Evolutionary conservation across 108 stramenopile species (phyloP).

Genomic region (Skeletonema potamos): DNA sequence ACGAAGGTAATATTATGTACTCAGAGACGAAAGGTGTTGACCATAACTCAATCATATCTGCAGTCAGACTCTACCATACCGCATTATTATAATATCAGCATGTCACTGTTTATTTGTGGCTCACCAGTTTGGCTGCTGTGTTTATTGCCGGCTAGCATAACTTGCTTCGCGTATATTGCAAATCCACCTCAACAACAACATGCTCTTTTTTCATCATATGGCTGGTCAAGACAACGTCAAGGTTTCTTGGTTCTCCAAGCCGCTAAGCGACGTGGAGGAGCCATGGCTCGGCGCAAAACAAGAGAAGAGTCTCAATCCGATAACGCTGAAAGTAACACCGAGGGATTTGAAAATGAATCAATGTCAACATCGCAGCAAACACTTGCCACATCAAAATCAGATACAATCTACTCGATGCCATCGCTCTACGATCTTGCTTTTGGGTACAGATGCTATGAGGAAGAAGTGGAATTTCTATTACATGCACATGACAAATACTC

Average conservation of each 20-base stretch:
- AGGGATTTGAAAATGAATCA: neutral
- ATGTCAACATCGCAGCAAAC: neutral
- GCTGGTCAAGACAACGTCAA: neutral
- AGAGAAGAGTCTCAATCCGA: neutral
- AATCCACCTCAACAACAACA: neutral
- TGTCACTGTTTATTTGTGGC: neutral
- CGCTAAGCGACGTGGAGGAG: constrained; percentile 10
- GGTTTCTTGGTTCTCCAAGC: neutral
- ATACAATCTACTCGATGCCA: constrained; percentile 72
- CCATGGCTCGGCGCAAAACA: constrained; percentile 21
- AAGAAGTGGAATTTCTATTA: constrained; percentile 78
- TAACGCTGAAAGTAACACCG: neutral
- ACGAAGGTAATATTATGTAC: too few relatives aligned
- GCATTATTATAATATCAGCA: too few relatives aligned
- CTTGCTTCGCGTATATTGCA: neutral
- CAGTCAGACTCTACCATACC: neutral
- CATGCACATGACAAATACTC: constrained; percentile 49
- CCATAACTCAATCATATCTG: too few relatives aligned
- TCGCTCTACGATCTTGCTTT: constrained; percentile 83
- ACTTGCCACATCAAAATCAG: constrained; percentile 1
- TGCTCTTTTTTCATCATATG: neutral
- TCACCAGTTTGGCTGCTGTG: neutral
- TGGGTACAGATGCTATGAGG: constrained; percentile 77
- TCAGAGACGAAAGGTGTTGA: too few relatives aligned
- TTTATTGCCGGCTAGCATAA: neutral